Evolutionary conservation across 495 filamentous ascomycete genomes (phyloP), one percentile per base, ranked within the genome.

Genomic region (Neurospora tetraspora): DNA sequence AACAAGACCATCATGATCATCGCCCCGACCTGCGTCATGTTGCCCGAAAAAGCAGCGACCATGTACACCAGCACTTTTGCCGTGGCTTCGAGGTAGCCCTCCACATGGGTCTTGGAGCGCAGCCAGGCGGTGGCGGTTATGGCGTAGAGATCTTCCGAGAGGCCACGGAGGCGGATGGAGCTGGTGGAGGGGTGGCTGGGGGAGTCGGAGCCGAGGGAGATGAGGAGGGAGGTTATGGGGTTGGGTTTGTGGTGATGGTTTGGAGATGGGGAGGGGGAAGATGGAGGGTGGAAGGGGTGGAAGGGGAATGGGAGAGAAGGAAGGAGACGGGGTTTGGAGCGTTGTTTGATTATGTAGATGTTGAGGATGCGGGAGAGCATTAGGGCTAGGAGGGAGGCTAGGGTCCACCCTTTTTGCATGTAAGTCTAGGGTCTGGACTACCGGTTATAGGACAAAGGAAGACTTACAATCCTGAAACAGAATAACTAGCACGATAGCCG

Each of bases 81-180:
- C 14, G 37, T 68, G 0, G 83, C 82, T 11, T 76, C 77, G n/a
- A 84, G 71, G 39, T 81, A 86, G 34, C 83, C 83, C 73, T 91
- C 88, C 23, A 84, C 31, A 37, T 80, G 75, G 0, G 85, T 88
- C 74, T 84, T 83, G 42, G 86, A 81, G 11, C 84, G 81, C 36
- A 91, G 78, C 89, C 88, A 91, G 39, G 82, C 77, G 2, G 84
- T 83, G 3, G 83, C 81, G 3, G 87, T 90, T 71, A 90, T 83
- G 42, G 87, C 86, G 71, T 88, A 87, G 10, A 91, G 81, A 72
- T 89, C 88, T 53, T 85, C 82, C 3, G 87, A 82, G 34, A 74
- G 70, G 23, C 89, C 89, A 39, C 81, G 81, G 69, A 91, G 79
- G 3, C 83, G 79, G 4, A 90, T 81, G 76, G 68, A 38, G 45